Conservation (phyloP, 1,284 basidiomycete genomes). For the Melanopsichium pennsylvanicum region DNA sequence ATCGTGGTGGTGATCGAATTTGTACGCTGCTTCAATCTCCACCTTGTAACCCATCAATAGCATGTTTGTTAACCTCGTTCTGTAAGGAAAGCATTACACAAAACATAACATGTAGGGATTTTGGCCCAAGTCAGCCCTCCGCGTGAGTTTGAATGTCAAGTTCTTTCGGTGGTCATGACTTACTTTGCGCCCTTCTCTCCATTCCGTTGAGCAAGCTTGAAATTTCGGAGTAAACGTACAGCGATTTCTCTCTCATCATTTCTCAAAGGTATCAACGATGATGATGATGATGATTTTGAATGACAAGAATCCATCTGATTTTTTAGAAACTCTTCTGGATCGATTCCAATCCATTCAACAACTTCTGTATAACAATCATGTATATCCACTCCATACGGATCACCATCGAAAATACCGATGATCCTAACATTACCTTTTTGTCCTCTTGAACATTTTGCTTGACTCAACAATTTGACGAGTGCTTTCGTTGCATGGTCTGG, state of each 20-base stretch:
- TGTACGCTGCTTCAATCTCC: slow-evolving; percentile 49
- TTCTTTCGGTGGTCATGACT: too few species aligned
- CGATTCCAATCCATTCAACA: slow-evolving; percentile 27
- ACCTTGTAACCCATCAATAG: slow-evolving; percentile 48
- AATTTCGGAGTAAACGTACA: slow-evolving; percentile 9
- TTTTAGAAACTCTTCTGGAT: slow-evolving; percentile 14
- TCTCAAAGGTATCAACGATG: slow-evolving; percentile 6
- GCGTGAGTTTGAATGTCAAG: too few species aligned
- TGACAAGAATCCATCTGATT: too few species aligned
- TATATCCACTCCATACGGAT: slow-evolving; percentile 58
- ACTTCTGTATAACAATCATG: slow-evolving; percentile 23
- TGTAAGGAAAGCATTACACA: too few species aligned
- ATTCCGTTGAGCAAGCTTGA: neutral
- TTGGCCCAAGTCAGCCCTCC: too few species aligned
- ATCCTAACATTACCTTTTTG: neutral
- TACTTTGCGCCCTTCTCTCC: neutral
- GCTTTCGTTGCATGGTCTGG: slow-evolving; percentile 46
- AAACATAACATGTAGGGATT: too few species aligned
- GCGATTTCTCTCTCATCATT: slow-evolving; percentile 43
- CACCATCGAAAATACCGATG: slow-evolving; percentile 25
- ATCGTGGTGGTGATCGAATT: neutral
- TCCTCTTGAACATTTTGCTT: neutral
- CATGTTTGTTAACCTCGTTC: slow-evolving; percentile 28
- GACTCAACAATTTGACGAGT: slow-evolving; percentile 13
- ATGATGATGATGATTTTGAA: too few species aligned